These are phyloP conservation scores for Rubia yunnanensis DNA, from an alignment of 257 asterid genomes.

Conservation along the genomic window DNA sequence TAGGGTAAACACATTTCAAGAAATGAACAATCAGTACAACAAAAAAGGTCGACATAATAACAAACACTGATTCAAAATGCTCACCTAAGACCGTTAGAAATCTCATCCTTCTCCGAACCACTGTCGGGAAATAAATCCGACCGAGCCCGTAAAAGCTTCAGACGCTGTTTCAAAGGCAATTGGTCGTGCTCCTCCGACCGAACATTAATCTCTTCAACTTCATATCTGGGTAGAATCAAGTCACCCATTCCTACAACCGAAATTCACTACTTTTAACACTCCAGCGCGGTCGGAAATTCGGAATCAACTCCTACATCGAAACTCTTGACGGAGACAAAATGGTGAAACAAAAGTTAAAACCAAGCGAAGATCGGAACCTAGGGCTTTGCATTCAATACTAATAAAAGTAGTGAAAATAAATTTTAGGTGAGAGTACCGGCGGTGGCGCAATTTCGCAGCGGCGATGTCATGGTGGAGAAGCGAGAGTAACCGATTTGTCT, in stretches of 20 bases:
- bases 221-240: background rate
- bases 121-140: slow-evolving; percentile 12
- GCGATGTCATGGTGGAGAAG: background rate
- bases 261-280: background rate
- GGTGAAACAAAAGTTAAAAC: background rate
- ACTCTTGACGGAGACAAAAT: background rate
- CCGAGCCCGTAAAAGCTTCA: slow-evolving; percentile 45
- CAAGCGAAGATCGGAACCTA: background rate
- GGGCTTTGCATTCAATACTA: background rate
- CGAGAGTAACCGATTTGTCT: too few species aligned
- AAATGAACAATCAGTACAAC: background rate
- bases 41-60: background rate
- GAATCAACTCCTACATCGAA: background rate
- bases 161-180: slow-evolving; percentile 63
- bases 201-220: background rate
- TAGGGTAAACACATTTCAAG: background rate
- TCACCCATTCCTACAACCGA: slow-evolving; percentile 5
- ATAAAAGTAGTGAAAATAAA: background rate
- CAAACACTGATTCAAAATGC: background rate
- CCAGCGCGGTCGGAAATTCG: background rate
- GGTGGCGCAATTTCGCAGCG: slow-evolving; percentile 1
- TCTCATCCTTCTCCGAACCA: background rate
- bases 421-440: background rate
- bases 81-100: slow-evolving; percentile 12
- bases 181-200: slow-evolving; percentile 47